A percentile compares a stretch with the other conserved stretches of the same genome.
These are phyloP conservation scores for Astraeus odoratus DNA, from an alignment of 768 basidiomycete genomes.

Conservation along the genomic window DNA sequence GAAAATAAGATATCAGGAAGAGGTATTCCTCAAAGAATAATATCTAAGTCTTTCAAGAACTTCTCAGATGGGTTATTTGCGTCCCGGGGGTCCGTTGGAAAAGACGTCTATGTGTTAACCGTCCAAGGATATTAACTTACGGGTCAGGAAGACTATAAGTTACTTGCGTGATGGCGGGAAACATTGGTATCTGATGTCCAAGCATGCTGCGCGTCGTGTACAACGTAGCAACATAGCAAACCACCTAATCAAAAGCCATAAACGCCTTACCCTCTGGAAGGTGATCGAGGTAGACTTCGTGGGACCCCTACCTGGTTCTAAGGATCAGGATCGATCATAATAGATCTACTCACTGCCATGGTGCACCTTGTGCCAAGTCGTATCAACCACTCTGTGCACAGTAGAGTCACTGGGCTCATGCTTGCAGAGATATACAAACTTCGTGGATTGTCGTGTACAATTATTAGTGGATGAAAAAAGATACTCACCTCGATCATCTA, in stretches of 20 bases:
- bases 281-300: slow-evolving; percentile 37
- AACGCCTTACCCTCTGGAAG: slow-evolving; percentile 28
- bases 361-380: slow-evolving; percentile 18
- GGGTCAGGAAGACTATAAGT: slow-evolving; percentile 26
- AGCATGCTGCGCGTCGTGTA: slow-evolving; percentile 18
- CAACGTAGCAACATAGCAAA: slow-evolving; percentile 16
- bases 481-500: slow-evolving; percentile 25
- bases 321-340: slow-evolving; percentile 15
- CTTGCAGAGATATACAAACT: slow-evolving; percentile 19
- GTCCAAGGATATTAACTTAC: slow-evolving; percentile 34
- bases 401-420: slow-evolving; percentile 9
- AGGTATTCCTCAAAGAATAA: slow-evolving; percentile 25
- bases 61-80: slow-evolving; percentile 23
- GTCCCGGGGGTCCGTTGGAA: slow-evolving; percentile 17
- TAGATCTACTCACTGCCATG: slow-evolving; percentile 19
- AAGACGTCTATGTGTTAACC: slow-evolving; percentile 21
- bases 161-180: slow-evolving; percentile 42
- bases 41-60: slow-evolving; percentile 19
- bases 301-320: slow-evolving; percentile 14
- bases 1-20: slow-evolving; percentile 17
- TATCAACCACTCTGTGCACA: not conserved
- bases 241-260: slow-evolving; percentile 20
- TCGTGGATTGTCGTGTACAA: slow-evolving; percentile 23
- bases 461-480: slow-evolving; percentile 24
- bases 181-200: slow-evolving; percentile 23